Percentiles rank a stretch among this genome's conserved stretches.
Conservation (phyloP, 345 rosid genomes). For the Pseudoturritis turrita region DNA sequence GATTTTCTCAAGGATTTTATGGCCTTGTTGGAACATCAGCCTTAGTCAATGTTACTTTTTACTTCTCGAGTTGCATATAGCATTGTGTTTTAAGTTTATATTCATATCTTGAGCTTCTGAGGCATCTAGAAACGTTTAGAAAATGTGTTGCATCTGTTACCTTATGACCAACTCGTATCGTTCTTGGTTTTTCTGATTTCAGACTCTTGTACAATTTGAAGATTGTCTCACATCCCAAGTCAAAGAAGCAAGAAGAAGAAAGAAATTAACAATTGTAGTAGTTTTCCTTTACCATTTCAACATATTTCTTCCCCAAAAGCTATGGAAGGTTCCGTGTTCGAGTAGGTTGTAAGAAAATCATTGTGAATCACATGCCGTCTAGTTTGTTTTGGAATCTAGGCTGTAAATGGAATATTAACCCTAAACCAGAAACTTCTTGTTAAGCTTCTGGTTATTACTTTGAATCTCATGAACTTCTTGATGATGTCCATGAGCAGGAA, state of each 20-base stretch:
- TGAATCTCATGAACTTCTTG: neutral
- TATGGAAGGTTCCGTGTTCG: neutral
- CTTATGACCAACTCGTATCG: neutral
- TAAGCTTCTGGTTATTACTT: slow-evolving; percentile 7
- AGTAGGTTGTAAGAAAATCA: neutral
- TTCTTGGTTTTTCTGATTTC: neutral
- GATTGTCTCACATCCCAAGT: neutral
- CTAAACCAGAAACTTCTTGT: neutral
- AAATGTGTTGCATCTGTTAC: neutral
- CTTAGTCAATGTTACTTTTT: neutral
- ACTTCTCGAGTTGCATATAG: neutral
- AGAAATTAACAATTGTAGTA: neutral
- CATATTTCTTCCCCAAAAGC: neutral
- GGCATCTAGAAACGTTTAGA: neutral
- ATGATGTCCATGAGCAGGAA: neutral
- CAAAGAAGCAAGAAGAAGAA: slow-evolving; percentile 4
- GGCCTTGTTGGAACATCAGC: neutral
- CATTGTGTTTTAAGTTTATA: neutral
- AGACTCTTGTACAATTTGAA: neutral
- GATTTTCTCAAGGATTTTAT: neutral
- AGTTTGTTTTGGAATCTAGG: slow-evolving; percentile 3
- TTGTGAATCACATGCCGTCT: neutral
- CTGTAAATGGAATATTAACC: neutral
- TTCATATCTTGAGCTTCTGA: neutral
- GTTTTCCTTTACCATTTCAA: neutral